Conservation (phyloP, 192 early-diverging fungal species). For the Hyaloraphidium curvatum region DNA sequence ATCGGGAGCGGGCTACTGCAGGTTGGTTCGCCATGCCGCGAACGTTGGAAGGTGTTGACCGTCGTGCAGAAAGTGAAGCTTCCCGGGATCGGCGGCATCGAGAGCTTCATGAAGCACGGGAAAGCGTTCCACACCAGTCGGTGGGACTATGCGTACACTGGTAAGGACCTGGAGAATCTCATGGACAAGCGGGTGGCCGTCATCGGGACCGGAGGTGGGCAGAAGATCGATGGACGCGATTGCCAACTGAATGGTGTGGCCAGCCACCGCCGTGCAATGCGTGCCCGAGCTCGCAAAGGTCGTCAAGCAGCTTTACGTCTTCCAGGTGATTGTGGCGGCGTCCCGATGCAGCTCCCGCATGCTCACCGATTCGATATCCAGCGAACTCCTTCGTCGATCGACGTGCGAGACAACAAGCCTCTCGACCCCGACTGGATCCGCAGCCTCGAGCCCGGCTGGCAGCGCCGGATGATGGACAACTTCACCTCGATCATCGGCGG, state of each 20-base stretch:
- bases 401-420: conserved; percentile 1
- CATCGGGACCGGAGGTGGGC: too few species aligned
- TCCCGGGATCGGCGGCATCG: neutral
- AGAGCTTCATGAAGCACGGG: neutral
- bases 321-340: too few species aligned
- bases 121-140: too few species aligned
- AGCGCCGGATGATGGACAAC: neutral
- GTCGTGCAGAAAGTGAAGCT: neutral
- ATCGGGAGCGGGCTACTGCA: neutral
- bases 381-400: conserved; percentile 1
- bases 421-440: neutral
- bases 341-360: too few species aligned
- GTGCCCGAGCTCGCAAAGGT: neutral
- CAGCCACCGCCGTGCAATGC: neutral
- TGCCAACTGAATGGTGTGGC: too few species aligned
- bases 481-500: neutral
- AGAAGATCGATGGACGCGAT: too few species aligned
- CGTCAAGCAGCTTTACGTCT: neutral
- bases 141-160: too few species aligned
- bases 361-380: neutral
- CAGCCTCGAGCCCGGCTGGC: neutral
- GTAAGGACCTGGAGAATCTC: neutral
- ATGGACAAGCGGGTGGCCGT: neutral
- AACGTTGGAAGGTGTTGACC: too few species aligned
- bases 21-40: too few species aligned